Evolutionary conservation across 768 basidiomycete species (phyloP).

Genomic region (Termitomyces bulborhizus): DNA sequence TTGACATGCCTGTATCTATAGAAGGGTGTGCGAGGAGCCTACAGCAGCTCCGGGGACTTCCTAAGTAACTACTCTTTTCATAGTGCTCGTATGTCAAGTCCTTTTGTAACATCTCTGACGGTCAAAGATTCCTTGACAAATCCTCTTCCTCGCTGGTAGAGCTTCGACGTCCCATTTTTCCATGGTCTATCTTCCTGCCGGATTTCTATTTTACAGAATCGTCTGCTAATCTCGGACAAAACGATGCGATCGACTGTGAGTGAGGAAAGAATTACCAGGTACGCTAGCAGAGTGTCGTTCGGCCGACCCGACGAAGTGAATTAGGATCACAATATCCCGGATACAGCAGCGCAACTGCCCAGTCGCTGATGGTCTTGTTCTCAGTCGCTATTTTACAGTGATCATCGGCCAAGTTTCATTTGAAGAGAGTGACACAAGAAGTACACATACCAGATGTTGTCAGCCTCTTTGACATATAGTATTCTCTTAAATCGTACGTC

Average conservation of each 20-base stretch:
- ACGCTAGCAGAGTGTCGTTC: conserved; percentile 10
- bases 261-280: conserved; percentile 11
- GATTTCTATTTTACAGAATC: background rate
- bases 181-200: background rate
- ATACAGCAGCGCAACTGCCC: background rate
- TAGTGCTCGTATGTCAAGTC: no score
- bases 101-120: background rate
- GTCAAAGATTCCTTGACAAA: background rate
- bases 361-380: background rate
- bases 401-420: background rate
- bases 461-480: background rate
- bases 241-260: conserved; percentile 1
- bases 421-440: background rate
- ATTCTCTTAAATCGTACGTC: conserved; percentile 9
- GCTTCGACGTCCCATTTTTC: background rate
- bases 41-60: background rate
- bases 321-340: conserved; percentile 12
- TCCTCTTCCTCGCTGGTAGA: background rate
- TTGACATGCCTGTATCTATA: background rate
- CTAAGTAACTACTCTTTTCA: background rate
- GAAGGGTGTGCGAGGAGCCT: background rate
- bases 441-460: background rate
- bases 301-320: conserved; percentile 7
- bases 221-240: background rate
- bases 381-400: background rate